Percentiles rank a stretch among this genome's conserved stretches.
phyloP scores from a whole-genome alignment of 169 alveolate genomes.

The Eimeria acervulina region DNA sequence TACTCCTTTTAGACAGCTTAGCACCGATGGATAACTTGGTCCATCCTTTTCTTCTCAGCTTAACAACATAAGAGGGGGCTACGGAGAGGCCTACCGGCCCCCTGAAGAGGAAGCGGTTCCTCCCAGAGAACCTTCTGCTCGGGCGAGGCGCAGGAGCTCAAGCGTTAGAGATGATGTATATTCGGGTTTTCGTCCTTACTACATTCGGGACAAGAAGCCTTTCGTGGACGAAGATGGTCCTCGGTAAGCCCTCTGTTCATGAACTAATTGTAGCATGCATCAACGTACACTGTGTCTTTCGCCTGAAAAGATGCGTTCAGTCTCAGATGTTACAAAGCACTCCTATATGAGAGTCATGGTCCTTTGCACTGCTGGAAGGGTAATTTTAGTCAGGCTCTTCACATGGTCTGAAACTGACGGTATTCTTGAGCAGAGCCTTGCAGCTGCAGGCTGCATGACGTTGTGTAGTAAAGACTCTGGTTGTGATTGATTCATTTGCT shows the following conservation, averaged over 20 bases:
- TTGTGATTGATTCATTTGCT: neutral
- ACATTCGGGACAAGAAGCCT: constrained; percentile 61
- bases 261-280: neutral
- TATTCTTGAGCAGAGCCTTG: neutral
- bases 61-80: constrained; percentile 71
- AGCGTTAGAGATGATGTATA: constrained; percentile 69
- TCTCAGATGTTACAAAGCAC: neutral
- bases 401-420: neutral
- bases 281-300: neutral
- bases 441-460: neutral
- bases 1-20: neutral
- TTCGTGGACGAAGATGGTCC: constrained; percentile 61
- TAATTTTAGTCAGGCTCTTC: neutral
- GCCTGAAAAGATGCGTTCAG: neutral
- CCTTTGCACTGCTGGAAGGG: neutral
- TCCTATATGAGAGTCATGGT: neutral
- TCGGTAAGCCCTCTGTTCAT: neutral
- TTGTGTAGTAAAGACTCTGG: neutral
- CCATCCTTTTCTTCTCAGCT: constrained; percentile 8
- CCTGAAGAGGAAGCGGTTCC: constrained; percentile 40
- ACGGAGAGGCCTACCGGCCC: constrained; percentile 68
- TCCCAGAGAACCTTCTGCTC: constrained; percentile 28
- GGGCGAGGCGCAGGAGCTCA: constrained; percentile 46
- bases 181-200: constrained; percentile 77
- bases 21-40: neutral